Base-by-base conservation (phyloP, 768 basidiomycete species). In the Chalciporus piperatus region DNA sequence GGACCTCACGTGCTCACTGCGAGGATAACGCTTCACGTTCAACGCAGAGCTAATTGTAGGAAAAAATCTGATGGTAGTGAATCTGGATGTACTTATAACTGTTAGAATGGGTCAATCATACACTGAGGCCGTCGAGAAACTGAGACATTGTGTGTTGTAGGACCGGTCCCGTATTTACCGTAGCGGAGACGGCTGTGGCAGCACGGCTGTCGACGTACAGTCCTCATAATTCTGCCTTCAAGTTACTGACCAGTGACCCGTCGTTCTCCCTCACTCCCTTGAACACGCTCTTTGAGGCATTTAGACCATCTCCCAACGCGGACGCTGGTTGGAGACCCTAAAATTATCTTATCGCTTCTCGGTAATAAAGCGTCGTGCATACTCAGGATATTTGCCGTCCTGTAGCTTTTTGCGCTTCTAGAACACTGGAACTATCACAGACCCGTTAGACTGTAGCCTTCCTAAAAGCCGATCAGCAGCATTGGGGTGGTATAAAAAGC, bases 401-500 rank as follows among this genome's bases (percentile, higher is more conserved):
- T 60, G 56, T 58, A 42, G 64, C 58, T 7, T 50, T 60, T 58
- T 53, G 39, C 22, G 32, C 55, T 63, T 48, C 13, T 13, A 16
- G 41, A 20, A 20, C 48, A 13, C 23, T 33, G 41, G 45, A 41
- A 40, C 23, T 6, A 33, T 22, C 37, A 14, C 30, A 40, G 27
- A 47, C 39, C n/a, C 10, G 11, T 39, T 41, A 48, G 51, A 56
- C 52, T 54, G 53, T 45, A 32, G 50, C 35, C 46, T 45, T 27
- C 27, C 27, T 27, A 27, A 27, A 27, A 27, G 27, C 27, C 51
- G 33, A 45, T 41, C 41, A 27, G n/a, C 39, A 20, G 27, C 40
- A 27, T 23, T 14, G n/a, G 27, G 28, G 11, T 42, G 41, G 35
- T 59, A 66, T 61, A 68, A 66, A 64, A 43, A 39, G n/a, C 40